A percentile compares a stretch with the other conserved stretches of the same genome.
Conservation (phyloP, 2,329 filamentous ascomycete species). For the Metarhizium humberi region DNA sequence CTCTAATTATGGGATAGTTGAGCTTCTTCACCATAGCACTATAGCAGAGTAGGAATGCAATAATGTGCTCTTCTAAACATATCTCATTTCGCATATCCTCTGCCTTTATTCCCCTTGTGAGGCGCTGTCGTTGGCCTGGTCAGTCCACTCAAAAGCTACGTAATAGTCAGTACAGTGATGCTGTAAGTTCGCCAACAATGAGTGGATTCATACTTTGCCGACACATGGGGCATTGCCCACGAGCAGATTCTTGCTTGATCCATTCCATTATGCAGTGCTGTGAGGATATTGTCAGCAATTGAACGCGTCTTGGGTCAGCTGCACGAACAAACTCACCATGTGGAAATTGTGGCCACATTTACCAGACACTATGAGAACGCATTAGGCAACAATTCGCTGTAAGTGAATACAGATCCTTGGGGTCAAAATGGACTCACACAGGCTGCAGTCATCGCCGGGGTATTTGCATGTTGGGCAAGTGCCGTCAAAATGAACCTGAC, state of each 20-base stretch:
- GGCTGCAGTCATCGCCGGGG: conserved; percentile 87
- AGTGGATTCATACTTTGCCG: conserved; percentile 61
- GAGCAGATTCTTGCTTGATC: conserved; percentile 90
- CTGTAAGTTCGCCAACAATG: neutral
- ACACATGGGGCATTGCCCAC: conserved; percentile 96
- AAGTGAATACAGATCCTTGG: neutral
- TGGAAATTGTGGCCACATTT: conserved; percentile 98
- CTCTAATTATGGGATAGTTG: neutral
- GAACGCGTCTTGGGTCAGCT: neutral
- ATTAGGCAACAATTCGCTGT: neutral
- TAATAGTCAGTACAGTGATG: neutral
- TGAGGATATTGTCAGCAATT: neutral
- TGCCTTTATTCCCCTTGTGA: conserved; percentile 16
- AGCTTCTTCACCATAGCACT: neutral
- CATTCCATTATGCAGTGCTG: conserved; percentile 94
- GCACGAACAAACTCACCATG: conserved; percentile 52
- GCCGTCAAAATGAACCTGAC: conserved; percentile 93
- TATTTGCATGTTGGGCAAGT: conserved; percentile 98
- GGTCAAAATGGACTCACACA: conserved; percentile 53
- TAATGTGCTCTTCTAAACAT: neutral
- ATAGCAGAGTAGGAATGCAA: neutral
- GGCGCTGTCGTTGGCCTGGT: conserved; percentile 22
- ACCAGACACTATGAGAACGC: conserved; percentile 62
- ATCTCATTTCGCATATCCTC: neutral
- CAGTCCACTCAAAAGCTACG: conserved; percentile 32